These are phyloP conservation scores for Phaeotremella skinneri DNA, from an alignment of 768 basidiomycete genomes.

Conservation along the genomic window DNA sequence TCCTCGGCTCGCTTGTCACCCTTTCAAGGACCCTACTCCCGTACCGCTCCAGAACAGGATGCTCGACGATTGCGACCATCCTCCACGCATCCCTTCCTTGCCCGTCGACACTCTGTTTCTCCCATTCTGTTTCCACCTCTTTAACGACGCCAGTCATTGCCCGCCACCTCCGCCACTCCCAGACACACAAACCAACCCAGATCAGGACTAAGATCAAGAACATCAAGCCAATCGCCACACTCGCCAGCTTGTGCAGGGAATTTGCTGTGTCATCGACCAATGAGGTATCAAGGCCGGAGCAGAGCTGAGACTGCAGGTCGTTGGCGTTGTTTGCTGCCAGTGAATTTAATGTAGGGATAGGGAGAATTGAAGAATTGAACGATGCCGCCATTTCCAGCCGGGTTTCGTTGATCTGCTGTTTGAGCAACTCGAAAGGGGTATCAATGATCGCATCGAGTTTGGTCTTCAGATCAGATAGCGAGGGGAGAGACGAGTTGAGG, in stretches of 20 bases:
- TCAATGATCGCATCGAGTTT: slow-evolving; percentile 60
- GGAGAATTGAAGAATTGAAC: slow-evolving; percentile 70
- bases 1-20: slow-evolving; percentile 24
- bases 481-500: slow-evolving; percentile 78
- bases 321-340: slow-evolving; percentile 27
- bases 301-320: slow-evolving; percentile 58
- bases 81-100: slow-evolving; percentile 41
- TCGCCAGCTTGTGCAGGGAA: slow-evolving; percentile 74
- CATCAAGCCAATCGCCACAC: slow-evolving; percentile 74
- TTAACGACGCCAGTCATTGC: slow-evolving; percentile 42
- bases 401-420: slow-evolving; percentile 83
- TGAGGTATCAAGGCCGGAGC: slow-evolving; percentile 71
- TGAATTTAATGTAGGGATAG: slow-evolving; percentile 60
- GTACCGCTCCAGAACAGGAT: slow-evolving; percentile 48
- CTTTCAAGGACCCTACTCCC: slow-evolving; percentile 25
- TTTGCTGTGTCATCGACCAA: slow-evolving; percentile 79
- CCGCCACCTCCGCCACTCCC: slow-evolving; percentile 88
- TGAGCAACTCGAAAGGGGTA: slow-evolving; percentile 81
- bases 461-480: slow-evolving; percentile 69
- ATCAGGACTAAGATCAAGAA: slow-evolving; percentile 69
- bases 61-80: slow-evolving; percentile 47
- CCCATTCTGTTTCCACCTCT: slow-evolving; percentile 34
- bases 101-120: slow-evolving; percentile 15
- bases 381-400: slow-evolving; percentile 62
- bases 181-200: slow-evolving; percentile 66